Base-by-base conservation (phyloP, 2,329 filamentous ascomycete species). In the Neonectria neomacrospora region DNA sequence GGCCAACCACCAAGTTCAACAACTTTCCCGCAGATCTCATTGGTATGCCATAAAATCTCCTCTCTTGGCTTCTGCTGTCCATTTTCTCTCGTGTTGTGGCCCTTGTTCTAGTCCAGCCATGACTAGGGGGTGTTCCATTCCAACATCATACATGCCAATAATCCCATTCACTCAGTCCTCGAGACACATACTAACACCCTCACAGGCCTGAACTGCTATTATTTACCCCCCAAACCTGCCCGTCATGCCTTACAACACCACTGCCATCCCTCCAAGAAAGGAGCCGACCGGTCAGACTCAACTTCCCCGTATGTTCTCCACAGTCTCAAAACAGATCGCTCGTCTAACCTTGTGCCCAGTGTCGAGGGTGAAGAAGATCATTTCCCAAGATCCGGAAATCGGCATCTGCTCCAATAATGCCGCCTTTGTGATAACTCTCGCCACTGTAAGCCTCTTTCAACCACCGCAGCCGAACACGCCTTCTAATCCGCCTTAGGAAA, bases 281-380 rank as follows among this genome's bases (percentile, higher is more conserved):
- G 93, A 97, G 79, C 87, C 92, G 48, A 96, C 92, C 2, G 95
- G 95, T 70, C 90, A 93, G 68, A 91, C 92, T 22, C 91, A 93
- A 70, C 87, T 98, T 32, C 95, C 95, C 9, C 83, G 95, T 97
- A 83, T 80, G 91, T 83, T n/a, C 3, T 23, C 5, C 30, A 7
- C 34, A 26, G 28, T 9, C 54, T 44, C 26, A 20, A 32, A 42
- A 20, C 47, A 45, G 61, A 68, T 53, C 70, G 48, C 48, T 56
- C 20, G 44, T 12, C 51, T 23, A 26, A 32, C 63, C 53, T 54
- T 41, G 12, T 16, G 28, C 34, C 20, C 67, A 98, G 96, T 98
- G 59, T 92, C 96, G 18, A 89, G 96, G 73, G 93, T 99, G 63
- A 97, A 97, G 81, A 97, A 97, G 81, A 97, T 99, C 76, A 93